These are phyloP conservation scores for Aquilaria yunnanensis DNA, from an alignment of 345 rosid species.

Conservation along the genomic window DNA sequence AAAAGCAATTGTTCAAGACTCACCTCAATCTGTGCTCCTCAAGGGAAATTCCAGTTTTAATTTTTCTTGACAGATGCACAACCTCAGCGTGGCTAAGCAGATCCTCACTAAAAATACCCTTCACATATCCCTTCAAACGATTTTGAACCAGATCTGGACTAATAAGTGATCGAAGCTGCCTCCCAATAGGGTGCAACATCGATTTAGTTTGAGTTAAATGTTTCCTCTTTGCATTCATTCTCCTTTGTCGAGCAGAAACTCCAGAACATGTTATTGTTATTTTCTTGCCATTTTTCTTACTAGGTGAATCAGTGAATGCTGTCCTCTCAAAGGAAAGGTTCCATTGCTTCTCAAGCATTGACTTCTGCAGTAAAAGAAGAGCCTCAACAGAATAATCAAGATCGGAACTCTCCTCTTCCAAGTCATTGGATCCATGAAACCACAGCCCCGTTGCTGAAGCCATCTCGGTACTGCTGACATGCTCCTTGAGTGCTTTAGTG, in stretches of 20 bases:
- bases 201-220: constrained; percentile 25
- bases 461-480: constrained; percentile 33
- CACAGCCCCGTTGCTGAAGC: constrained; percentile 31
- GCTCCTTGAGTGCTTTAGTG: constrained; percentile 60
- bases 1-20: no score
- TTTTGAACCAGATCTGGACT: constrained; percentile 55
- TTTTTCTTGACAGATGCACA: constrained; percentile 64
- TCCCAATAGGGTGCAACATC: constrained; percentile 21
- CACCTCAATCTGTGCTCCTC: constrained; percentile 76
- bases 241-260: constrained; percentile 73
- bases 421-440: constrained; percentile 29
- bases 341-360: constrained; percentile 94
- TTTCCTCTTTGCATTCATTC: constrained; percentile 48
- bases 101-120: constrained; percentile 63
- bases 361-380: constrained; percentile 76
- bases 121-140: constrained; percentile 71
- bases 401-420: constrained; percentile 40
- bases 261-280: constrained; percentile 64
- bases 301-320: constrained; percentile 23
- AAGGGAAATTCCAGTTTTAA: constrained; percentile 69
- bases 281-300: constrained; percentile 31
- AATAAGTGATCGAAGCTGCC: constrained; percentile 36
- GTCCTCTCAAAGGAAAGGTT: constrained; percentile 66
- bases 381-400: constrained; percentile 64
- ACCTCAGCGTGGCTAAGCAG: constrained; percentile 80